These are phyloP conservation scores for Niebla homalea DNA, from an alignment of 495 filamentous ascomycete species.

Conservation along the genomic window DNA sequence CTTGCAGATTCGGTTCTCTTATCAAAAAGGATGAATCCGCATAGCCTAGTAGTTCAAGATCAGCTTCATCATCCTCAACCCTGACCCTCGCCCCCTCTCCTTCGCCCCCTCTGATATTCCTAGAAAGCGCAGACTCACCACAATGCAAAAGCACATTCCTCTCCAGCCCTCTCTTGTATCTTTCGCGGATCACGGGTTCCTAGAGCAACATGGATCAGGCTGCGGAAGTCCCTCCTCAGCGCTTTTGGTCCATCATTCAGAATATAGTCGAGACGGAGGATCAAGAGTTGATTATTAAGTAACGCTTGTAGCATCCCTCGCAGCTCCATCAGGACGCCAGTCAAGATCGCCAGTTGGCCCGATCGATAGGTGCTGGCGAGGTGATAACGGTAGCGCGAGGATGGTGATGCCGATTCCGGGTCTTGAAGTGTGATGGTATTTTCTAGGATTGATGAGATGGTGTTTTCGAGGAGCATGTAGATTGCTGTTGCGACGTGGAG, in stretches of 20 bases:
- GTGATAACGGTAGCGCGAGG: neutral
- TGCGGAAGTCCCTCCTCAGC: constrained; percentile 12
- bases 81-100: too few relatives aligned
- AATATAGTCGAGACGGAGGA: constrained; percentile 13
- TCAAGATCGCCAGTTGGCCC: constrained; percentile 11
- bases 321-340: constrained; percentile 4
- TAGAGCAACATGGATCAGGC: constrained; percentile 11
- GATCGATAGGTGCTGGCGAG: constrained; percentile 17
- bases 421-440: too few relatives aligned
- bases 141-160: constrained; percentile 14
- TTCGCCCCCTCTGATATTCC: neutral
- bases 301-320: neutral
- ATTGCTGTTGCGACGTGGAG: constrained; percentile 12
- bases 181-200: constrained; percentile 12
- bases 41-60: neutral
- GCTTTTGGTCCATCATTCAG: constrained; percentile 3
- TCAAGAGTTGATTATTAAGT: neutral
- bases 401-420: too few relatives aligned
- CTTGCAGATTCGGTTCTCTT: too few relatives aligned
- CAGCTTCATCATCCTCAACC: neutral
- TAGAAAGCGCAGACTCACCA: constrained; percentile 7
- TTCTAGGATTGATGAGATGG: neutral
- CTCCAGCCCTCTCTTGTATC: constrained; percentile 11
- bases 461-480: constrained; percentile 16
- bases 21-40: too few relatives aligned